Evolutionary conservation across 139 green algal species (phyloP).

Genomic region (Chlamydomonas sp.): DNA sequence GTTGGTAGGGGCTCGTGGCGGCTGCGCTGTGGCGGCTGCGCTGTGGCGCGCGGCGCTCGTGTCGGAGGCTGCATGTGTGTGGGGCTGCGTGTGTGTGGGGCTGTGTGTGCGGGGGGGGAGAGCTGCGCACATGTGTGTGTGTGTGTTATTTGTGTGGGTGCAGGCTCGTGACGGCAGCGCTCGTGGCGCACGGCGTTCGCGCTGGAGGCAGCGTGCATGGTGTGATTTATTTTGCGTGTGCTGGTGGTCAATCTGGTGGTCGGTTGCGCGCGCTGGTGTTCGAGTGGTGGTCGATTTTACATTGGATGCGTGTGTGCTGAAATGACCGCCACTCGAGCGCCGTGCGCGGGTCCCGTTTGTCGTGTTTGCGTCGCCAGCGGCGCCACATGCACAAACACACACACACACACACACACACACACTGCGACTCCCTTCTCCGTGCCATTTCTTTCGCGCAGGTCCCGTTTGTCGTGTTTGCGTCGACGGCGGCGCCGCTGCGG

Average conservation of each 20-base stretch:
- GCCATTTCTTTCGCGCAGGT: conserved; percentile 45
- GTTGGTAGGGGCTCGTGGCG: too few species aligned
- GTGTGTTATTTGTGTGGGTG: too few species aligned
- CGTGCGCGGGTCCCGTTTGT: conserved; percentile 76
- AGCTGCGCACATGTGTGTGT: too few species aligned
- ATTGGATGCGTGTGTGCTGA: too few species aligned
- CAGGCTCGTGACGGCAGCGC: conserved; percentile 17
- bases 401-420: not conserved
- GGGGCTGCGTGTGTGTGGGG: too few species aligned
- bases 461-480: conserved; percentile 67
- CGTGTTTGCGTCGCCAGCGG: conserved; percentile 37
- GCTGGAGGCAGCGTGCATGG: conserved; percentile 61
- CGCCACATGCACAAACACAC: conserved; percentile 29
- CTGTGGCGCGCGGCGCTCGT: too few species aligned
- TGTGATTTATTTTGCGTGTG: too few species aligned
- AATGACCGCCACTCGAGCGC: conserved; percentile 33
- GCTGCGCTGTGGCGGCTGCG: too few species aligned
- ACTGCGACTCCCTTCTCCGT: not conserved
- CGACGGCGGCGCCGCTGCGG: conserved; percentile 46
- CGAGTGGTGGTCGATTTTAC: too few species aligned
- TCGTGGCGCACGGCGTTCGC: conserved; percentile 82
- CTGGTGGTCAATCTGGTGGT: conserved; percentile 73
- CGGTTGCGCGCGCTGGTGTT: too few species aligned
- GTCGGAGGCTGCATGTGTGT: too few species aligned
- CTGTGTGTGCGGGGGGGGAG: too few species aligned